Evolutionary conservation across 768 basidiomycete genomes (phyloP), one percentile per base, ranked within the genome.

Genomic region (Boletus subparvulus): DNA sequence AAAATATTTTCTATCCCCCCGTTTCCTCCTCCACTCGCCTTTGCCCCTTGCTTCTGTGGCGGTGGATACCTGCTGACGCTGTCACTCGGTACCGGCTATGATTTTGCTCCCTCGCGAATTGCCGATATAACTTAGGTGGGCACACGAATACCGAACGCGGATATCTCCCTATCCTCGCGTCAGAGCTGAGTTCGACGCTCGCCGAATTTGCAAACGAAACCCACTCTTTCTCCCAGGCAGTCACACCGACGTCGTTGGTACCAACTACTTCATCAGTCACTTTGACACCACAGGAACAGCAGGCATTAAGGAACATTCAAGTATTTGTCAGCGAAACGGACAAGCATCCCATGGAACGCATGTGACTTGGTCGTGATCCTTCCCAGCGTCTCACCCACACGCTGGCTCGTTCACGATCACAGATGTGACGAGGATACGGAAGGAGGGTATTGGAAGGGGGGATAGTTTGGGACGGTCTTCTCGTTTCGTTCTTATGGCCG

Each of bases 81-180:
- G 33, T 42, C 32, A 36, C 54, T 48, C 46, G 67, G 55, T 53
- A 19, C 63, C 65, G 67, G 60, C 35, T 41, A 42, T 52, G 45
- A 51, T 42, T 44, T 56, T 50, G 17, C 54, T 47, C 47, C 37
- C 39, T 62, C 50, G 54, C 52, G 21, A 58, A 58, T 67, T 55
- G 61, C 63, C 60, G 67, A 61, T 32, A 56, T 16, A 3, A 24
- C 10, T 60, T 61, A 92, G 90, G 89, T 69, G 92, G 92, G 17
- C 96, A 98, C 74, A 90, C 92, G 16, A 94, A 94, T 73, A 95
- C 95, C 43, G 96, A 98, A 75, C 89, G 95, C 33, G 93, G 93
- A 0, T 98, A 92, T 74, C 86, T 98, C 52, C 83, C 86, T 17
- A 75, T 83, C 24, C 81, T 98, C 33, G 86, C 86, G 39, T 72